Percentiles rank a stretch among this genome's conserved stretches.
Conservation (phyloP, 169 alveolate species). For the Besnoitia besnoiti region DNA sequence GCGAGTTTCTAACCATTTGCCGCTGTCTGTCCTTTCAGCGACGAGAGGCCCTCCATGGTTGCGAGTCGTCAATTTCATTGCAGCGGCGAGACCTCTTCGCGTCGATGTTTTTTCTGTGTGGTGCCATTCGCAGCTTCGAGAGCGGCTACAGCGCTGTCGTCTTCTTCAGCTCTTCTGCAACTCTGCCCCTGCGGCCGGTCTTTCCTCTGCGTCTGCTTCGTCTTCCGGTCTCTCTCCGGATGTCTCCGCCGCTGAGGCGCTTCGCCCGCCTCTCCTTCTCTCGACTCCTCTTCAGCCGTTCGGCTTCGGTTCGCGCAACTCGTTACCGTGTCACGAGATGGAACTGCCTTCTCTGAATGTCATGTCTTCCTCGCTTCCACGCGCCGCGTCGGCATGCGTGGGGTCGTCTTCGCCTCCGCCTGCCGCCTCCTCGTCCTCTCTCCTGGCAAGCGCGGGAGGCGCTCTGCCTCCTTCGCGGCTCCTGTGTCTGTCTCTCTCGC, state of each 20-base stretch:
- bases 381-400: too few relatives aligned
- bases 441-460: not conserved
- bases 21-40: too few relatives aligned
- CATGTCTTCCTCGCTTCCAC: too few relatives aligned
- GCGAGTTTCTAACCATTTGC: too few relatives aligned
- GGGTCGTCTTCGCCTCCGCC: too few relatives aligned
- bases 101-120: not conserved
- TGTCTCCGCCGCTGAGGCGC: not conserved
- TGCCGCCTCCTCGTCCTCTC: too few relatives aligned
- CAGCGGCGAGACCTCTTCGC: not conserved
- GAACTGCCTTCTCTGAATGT: too few relatives aligned
- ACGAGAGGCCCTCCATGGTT: too few relatives aligned
- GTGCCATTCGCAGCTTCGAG: not conserved
- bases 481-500: not conserved
- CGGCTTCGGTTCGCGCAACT: not conserved
- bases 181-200: not conserved
- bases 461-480: not conserved
- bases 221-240: too few relatives aligned
- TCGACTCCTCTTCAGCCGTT: constrained; percentile 2
- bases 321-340: too few relatives aligned
- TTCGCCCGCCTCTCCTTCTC: constrained; percentile 8
- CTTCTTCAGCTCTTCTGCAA: not conserved
- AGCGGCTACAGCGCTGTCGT: not conserved
- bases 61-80: too few relatives aligned
- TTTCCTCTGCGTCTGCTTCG: not conserved